Evolutionary conservation across 768 basidiomycete genomes (phyloP), one percentile per base, ranked within the genome.

Genomic region (Strobilomyces echinocephalus): DNA sequence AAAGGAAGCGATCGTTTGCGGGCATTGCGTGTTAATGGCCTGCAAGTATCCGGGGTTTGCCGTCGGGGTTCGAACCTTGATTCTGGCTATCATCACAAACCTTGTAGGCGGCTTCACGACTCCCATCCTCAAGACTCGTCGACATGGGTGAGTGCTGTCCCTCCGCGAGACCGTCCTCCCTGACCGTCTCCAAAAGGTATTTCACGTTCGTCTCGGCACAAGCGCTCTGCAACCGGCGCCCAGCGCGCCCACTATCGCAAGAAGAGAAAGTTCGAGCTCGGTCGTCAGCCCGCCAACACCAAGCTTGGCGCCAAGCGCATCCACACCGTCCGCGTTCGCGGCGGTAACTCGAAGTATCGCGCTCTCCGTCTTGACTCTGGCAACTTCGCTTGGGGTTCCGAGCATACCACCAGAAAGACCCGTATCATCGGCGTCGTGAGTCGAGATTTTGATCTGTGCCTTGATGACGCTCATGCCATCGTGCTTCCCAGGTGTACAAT

Each of bases 241-340:
- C 89, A 93, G 75, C 87, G 89, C 66, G 85, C 93, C 65, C 85
- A 88, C 78, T 95, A 94, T 79, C 92, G 95, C 82, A 99, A 99
- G 84, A 99, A 98, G 91, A 87, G 97, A 87, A 97, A 98, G 80
- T 98, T 98, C 77, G 97, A 99, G 82, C 86, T 97, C 67, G 97
- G 95, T 71, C 93, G 97, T 71, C 97, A 98, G 73, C 79, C 97
- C 54, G 97, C 97, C 63, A 93, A 78, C 82, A 99, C 97, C 70
- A 97, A 91, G 80, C 85, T 99, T 60, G 95, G 97, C 47, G 68
- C 87, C 51, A 98, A 98, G 80, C 91, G 97, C 56, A 77, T 99
- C 66, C 97, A 98, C 78, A 82, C 84, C 51, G 94, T 99, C 59
- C 91, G 97, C 68, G 87, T 88, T 36, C 91, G 97, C 68, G 97